Evolutionary conservation across 805 yeast genomes (phyloP), one percentile per base, ranked within the genome.

Genomic region (Schwanniomyces pseudopolymorphus): DNA sequence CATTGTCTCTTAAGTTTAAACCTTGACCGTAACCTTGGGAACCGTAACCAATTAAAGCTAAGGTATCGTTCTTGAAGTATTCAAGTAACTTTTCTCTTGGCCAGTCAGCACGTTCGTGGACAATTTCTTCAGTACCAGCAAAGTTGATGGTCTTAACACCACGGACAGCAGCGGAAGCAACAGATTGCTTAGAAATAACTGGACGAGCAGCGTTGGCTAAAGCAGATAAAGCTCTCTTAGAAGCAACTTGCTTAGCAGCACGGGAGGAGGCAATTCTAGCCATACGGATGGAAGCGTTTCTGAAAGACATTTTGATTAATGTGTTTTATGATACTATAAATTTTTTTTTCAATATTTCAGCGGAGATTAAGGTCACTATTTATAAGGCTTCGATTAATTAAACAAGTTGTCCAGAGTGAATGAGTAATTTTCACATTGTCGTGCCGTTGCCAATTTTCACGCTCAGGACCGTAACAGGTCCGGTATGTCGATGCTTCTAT

Each of bases 1-100:
- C 99, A 67, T 94, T 92, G 83, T 94, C 99, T 80, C 99, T 89
- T 80, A 95, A 79, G 90, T 94, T 94, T 64, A 94, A 84, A 77
- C 97, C 98, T 81, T 94, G 99, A 72, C 99, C 99, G 83, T 94
- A 92, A 82, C 99, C 99, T 80, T 94, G 99, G 59, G 99, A 92
- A 70, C 99, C 99, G 85, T 94, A 94, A 77, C 99, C 99, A 61
- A 94, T 91, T 67, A 94, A 78, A 59, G 99, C 98, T 68, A 94
- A 79, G 52, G 99, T 94, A 74, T 94, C 98, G 75, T 91, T 79
- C 84, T 94, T 92, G 90, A 94, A 94, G 83, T 91, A 94, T 66
- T 89, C 91, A 55, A 85, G 81, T 66, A 94, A 81, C 81, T 88
- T 92, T 79, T 92, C 98, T 73, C 86, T 82, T 77, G 99, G 99